phyloP scores from a whole-genome alignment of 208 protist genomes.

The Lotmaria passim region DNA sequence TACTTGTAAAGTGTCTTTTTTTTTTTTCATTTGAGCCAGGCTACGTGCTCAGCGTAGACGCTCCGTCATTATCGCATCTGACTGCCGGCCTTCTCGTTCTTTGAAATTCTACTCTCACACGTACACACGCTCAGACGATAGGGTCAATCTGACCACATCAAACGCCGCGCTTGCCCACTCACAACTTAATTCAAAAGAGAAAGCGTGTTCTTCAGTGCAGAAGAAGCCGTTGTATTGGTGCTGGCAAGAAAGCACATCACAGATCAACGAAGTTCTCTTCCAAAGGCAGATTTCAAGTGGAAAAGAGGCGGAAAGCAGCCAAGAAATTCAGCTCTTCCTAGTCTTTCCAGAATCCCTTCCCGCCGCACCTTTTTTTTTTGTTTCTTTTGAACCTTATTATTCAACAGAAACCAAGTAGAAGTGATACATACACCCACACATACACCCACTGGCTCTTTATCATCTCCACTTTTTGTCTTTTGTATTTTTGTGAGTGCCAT shows the following conservation, averaged over 20 bases:
- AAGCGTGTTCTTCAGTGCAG: background rate
- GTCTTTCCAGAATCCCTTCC: too few species aligned
- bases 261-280: too few species aligned
- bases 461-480: background rate
- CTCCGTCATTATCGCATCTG: background rate
- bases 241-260: too few species aligned
- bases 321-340: too few species aligned
- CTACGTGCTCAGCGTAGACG: background rate
- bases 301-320: too few species aligned
- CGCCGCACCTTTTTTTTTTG: background rate
- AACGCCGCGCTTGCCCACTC: background rate
- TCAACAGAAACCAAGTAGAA: too few species aligned
- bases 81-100: background rate
- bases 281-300: too few species aligned
- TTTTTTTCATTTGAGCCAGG: too few species aligned
- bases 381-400: background rate
- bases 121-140: background rate
- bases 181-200: background rate
- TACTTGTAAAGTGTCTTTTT: constrained; percentile 1
- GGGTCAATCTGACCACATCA: background rate
- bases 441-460: too few species aligned
- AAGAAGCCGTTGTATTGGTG: background rate
- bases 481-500: background rate
- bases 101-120: background rate
- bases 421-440: too few species aligned